Percentiles rank a stretch among this genome's conserved stretches.
Conservation (phyloP, 768 basidiomycete genomes). For the Daedaleopsis nitida region DNA sequence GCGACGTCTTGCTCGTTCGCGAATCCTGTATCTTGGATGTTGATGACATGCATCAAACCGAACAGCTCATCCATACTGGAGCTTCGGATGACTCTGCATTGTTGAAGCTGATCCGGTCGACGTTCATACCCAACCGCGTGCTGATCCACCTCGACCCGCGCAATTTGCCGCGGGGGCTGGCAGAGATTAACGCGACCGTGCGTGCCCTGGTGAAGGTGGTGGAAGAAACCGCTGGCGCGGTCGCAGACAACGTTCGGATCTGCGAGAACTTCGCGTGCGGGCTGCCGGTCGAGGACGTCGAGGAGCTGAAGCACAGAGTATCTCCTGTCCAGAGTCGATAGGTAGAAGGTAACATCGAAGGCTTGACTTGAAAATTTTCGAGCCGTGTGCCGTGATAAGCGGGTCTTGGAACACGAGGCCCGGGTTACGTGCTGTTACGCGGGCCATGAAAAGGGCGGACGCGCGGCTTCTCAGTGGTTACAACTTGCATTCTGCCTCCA, state of each 20-base stretch:
- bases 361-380: no score
- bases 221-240: not conserved
- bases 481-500: no score
- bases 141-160: constrained; percentile 26
- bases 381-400: no score
- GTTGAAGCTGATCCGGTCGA: constrained; percentile 15
- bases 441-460: no score
- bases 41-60: not conserved
- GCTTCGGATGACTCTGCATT: constrained; percentile 6
- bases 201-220: constrained; percentile 16
- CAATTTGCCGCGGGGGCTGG: constrained; percentile 22
- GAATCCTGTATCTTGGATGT: not conserved
- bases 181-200: constrained; percentile 23
- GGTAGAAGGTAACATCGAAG: no score
- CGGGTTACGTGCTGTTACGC: no score
- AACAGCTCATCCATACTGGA: constrained; percentile 22
- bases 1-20: not conserved
- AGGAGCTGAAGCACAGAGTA: constrained; percentile 21
- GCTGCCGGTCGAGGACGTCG: constrained; percentile 23
- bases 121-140: constrained; percentile 27
- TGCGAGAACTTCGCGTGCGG: constrained; percentile 31
- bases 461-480: no score
- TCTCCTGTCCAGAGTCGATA: no score
- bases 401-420: no score
- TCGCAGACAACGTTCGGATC: constrained; percentile 23